Conservation (phyloP, 345 rosid species). For the Heritiera littoralis region DNA sequence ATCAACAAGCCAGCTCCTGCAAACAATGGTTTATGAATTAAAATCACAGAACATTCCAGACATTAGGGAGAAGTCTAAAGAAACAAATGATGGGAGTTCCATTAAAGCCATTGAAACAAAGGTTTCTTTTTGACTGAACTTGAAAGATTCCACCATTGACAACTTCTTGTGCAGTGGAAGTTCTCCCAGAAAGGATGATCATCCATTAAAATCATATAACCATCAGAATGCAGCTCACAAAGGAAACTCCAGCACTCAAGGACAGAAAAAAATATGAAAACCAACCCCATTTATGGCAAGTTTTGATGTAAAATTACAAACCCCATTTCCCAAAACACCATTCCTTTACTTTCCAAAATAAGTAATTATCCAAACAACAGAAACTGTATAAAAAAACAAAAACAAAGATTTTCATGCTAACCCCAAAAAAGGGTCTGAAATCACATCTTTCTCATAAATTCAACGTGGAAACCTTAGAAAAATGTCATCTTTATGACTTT, state of each 20-base stretch:
- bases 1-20: conserved; percentile 88
- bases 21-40: conserved; percentile 16
- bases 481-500: not conserved
- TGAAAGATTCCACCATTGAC: not conserved
- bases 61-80: not conserved
- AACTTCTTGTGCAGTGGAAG: not conserved
- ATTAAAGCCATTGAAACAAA: not conserved
- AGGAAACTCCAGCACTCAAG: not conserved
- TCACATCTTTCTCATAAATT: not conserved
- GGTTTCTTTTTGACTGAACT: not conserved
- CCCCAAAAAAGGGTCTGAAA: not conserved
- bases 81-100: not conserved
- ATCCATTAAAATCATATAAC: not conserved
- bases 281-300: not conserved
- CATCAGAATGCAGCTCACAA: not conserved
- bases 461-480: not conserved
- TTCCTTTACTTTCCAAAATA: not conserved
- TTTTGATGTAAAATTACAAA: not conserved
- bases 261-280: not conserved
- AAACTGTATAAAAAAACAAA: not conserved
- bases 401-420: not conserved
- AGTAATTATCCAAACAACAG: not conserved
- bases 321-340: not conserved
- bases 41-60: not conserved
- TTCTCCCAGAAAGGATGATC: not conserved